phyloP scores from a whole-genome alignment of 805 yeast genomes.

The Wickerhamiella spandovensis region DNA sequence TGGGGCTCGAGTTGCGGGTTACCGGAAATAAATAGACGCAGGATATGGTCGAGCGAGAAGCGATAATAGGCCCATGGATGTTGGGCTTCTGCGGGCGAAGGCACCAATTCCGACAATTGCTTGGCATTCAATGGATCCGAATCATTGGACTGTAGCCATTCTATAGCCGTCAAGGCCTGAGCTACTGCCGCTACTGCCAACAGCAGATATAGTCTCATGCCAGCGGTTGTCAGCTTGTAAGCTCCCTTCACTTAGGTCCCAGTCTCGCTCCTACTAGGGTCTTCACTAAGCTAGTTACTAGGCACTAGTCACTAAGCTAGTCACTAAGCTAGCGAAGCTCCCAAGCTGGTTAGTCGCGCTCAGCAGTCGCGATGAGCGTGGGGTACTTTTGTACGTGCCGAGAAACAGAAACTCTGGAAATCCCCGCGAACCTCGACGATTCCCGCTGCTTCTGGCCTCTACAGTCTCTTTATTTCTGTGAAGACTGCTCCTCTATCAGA shows the following conservation, averaged over 20 bases:
- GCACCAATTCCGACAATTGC: constrained; percentile 9
- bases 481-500: constrained; percentile 23
- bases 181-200: neutral
- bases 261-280: no score
- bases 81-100: constrained; percentile 5
- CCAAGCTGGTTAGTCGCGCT: neutral
- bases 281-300: no score
- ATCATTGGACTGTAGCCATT: constrained; percentile 6
- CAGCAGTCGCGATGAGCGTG: neutral
- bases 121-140: constrained; percentile 2
- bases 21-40: neutral
- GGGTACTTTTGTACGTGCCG: constrained; percentile 9
- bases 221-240: neutral
- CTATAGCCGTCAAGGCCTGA: neutral
- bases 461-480: constrained; percentile 26
- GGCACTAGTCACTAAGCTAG: no score
- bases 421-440: constrained; percentile 16
- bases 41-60: constrained; percentile 3
- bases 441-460: constrained; percentile 17
- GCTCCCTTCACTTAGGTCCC: no score
- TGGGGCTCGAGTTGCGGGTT: no score
- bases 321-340: no score
- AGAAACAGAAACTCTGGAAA: constrained; percentile 1
- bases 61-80: constrained; percentile 10
- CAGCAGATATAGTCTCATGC: neutral